These are phyloP conservation scores for Aspergillus novofumigatus DNA, from an alignment of 2,329 filamentous ascomycete species.

Conservation along the genomic window DNA sequence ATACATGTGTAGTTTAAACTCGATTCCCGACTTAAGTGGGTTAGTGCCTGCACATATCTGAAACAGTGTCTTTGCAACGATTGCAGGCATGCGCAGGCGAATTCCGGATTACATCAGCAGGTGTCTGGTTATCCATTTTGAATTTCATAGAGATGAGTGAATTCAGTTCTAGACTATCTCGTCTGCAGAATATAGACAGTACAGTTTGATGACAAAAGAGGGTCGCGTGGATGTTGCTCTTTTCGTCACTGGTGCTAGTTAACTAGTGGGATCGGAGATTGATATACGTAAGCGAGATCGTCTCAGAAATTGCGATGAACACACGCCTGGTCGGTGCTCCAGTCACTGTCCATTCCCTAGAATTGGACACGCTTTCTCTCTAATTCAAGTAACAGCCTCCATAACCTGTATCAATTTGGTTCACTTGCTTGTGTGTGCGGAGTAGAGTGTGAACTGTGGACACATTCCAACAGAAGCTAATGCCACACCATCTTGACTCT, in stretches of 20 bases:
- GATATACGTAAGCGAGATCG: constrained; percentile 13
- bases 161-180: too few species aligned
- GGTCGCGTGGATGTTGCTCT: constrained; percentile 13
- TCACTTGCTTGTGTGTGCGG: too few species aligned
- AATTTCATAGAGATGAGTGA: too few species aligned
- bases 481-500: not conserved
- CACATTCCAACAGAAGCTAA: too few species aligned
- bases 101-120: not conserved
- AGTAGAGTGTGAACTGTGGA: too few species aligned
- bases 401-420: too few species aligned
- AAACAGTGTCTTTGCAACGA: not conserved
- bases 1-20: not conserved
- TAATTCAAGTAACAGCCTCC: too few species aligned
- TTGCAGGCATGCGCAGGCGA: not conserved
- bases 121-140: too few species aligned
- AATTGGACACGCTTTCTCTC: too few species aligned
- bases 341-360: too few species aligned
- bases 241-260: constrained; percentile 7
- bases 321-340: not conserved
- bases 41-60: not conserved
- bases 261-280: constrained; percentile 11
- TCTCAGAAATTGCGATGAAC: not conserved
- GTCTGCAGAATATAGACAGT: too few species aligned
- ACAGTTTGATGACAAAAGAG: not conserved
- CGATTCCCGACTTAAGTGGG: not conserved